Evolutionary conservation across 108 stramenopile genomes (phyloP), one percentile per base, ranked within the genome.

Genomic region (Conticribra guillardii): DNA sequence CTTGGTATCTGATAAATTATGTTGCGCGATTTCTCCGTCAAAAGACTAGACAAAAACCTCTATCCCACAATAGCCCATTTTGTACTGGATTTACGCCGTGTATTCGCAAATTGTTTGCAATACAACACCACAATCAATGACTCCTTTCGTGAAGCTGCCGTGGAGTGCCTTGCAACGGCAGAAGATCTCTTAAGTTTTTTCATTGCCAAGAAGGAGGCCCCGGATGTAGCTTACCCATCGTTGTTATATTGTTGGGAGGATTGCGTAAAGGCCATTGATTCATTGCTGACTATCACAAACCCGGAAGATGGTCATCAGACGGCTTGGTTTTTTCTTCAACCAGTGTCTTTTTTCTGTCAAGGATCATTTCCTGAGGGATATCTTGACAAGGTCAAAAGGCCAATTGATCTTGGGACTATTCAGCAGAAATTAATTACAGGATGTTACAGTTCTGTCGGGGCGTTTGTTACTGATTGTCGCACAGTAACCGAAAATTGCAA

Each of bases 341-440:
- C 90, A n/a, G 93, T 89, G 3, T 64, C 82, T 2, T 84, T 73
- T 46, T 94, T 74, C 57, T 94, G 82, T 47, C 83, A 81, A 5
- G 93, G 93, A 1, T 45, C 63, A 23, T 88, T 79, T 70, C 93
- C 93, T 2, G 60, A 80, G 32, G 61, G 67, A 48, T 94, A 94
- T 70, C 66, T 88, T 1, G 70, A 82, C 3, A 88, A 84, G 68
- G 82, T 89, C 3, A 32, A 67, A 24, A 84, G 70, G 24, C 93
- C 93, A 16, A 94, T 85, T 29, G 90, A 91, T 76, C 87, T 88
- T 52, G 89, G 89, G n/a, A 91, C 93, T 1, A 79, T 94, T 9
- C 83, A 84, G 5, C 70, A 84, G 8, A 83, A 88, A 9, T 51
- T 94, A 37, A 65, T 91, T 27, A 86, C 87, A 44, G 93, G 86